Evolutionary conservation across 2,329 filamentous ascomycete species (phyloP).

Genomic region (Ceratocystis variospora): DNA sequence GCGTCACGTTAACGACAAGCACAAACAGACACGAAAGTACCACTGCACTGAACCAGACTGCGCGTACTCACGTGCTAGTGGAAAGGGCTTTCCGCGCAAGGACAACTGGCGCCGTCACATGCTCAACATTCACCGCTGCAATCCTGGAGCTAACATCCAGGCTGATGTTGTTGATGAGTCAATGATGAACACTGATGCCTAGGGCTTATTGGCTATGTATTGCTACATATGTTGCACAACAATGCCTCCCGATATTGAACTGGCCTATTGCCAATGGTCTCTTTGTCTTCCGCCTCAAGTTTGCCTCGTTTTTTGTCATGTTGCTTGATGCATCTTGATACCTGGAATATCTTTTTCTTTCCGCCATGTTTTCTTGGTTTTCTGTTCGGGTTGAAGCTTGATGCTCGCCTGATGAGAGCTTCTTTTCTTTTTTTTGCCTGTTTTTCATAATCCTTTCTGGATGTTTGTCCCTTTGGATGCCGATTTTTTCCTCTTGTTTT

Average conservation of each 20-base stretch:
- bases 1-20: constrained; percentile 48
- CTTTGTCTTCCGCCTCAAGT: background rate
- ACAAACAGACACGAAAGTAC: constrained; percentile 45
- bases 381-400: background rate
- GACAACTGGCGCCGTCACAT: constrained; percentile 52
- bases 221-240: constrained; percentile 1
- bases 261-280: background rate
- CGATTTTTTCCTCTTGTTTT: background rate
- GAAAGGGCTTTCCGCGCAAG: constrained; percentile 46
- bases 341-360: background rate
- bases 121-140: constrained; percentile 41
- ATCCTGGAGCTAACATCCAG: constrained; percentile 20
- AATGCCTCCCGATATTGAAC: background rate
- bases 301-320: background rate
- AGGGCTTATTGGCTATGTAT: background rate
- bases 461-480: background rate
- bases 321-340: background rate
- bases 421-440: background rate
- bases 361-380: background rate
- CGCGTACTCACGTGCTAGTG: constrained; percentile 41
- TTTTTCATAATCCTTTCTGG: background rate
- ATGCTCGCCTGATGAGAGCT: background rate
- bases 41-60: constrained; percentile 43
- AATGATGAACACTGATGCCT: background rate
- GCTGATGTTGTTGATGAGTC: constrained; percentile 21